These are phyloP conservation scores for Colletotrichum neosansevieriae DNA, from an alignment of 2,329 filamentous ascomycete genomes.

Conservation along the genomic window DNA sequence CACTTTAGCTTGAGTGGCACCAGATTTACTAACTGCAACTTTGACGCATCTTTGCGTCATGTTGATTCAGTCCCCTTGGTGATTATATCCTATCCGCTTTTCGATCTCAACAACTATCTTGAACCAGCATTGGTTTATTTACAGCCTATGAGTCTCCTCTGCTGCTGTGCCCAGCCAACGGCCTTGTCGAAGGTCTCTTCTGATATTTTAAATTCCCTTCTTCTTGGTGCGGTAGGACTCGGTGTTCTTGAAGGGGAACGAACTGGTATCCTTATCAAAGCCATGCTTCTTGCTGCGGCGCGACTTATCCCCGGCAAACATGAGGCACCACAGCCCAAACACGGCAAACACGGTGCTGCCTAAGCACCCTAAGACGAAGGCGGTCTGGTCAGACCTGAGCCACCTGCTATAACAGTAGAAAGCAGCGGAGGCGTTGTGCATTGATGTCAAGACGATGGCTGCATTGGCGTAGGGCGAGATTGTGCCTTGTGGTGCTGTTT, in stretches of 20 bases:
- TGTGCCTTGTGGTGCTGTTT: slow-evolving; percentile 46
- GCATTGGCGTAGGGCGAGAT: slow-evolving; percentile 75
- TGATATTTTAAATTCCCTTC: slow-evolving; percentile 47
- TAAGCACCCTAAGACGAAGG: slow-evolving; percentile 70
- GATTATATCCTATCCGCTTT: background rate
- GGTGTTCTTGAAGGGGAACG: slow-evolving; percentile 54
- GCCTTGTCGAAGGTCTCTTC: background rate
- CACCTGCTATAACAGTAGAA: slow-evolving; percentile 79
- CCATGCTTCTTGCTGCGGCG: slow-evolving; percentile 52
- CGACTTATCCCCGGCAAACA: slow-evolving; percentile 54
- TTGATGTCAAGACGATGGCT: slow-evolving; percentile 72
- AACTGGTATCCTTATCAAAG: slow-evolving; percentile 55
- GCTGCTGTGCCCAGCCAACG: background rate
- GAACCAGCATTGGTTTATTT: background rate
- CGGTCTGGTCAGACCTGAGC: slow-evolving; percentile 61
- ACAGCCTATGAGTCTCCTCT: background rate
- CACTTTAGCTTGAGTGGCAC: too few relatives aligned
- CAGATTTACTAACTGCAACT: too few relatives aligned
- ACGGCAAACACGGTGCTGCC: slow-evolving; percentile 69
- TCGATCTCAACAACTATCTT: too few relatives aligned
- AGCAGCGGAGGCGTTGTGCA: slow-evolving; percentile 73
- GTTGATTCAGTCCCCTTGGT: background rate
- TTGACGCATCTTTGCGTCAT: background rate
- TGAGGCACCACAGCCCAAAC: slow-evolving; percentile 58
- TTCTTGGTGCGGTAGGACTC: slow-evolving; percentile 54